phyloP scores from a whole-genome alignment of 331 rosid species.

The Quercus tomentella region DNA sequence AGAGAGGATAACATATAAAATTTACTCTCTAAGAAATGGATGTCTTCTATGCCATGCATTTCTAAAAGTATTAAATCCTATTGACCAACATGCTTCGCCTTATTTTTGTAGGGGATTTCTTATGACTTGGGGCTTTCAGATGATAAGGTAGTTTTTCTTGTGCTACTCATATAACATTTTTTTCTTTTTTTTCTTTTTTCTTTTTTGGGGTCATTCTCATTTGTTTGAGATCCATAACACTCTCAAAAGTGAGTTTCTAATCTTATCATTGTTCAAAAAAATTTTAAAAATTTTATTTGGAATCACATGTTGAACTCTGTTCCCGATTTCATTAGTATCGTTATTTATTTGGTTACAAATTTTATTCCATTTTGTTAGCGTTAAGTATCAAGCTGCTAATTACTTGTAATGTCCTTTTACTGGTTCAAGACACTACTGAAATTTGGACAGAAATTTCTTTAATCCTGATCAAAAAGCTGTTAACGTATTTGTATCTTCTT shows the following conservation, averaged over 20 bases:
- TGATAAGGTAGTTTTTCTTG: constrained; percentile 31
- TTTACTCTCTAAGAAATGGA: background rate
- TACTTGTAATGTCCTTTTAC: background rate
- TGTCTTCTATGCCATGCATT: background rate
- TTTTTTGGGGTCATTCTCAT: background rate
- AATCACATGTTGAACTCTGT: too few relatives aligned
- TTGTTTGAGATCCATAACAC: background rate
- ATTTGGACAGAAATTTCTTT: background rate
- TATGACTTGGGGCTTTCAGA: constrained; percentile 32
- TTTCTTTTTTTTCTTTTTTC: too few relatives aligned
- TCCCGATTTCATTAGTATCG: too few relatives aligned
- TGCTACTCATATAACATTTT: background rate
- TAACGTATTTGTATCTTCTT: background rate
- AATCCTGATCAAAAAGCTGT: background rate
- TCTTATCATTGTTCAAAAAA: background rate
- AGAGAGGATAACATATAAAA: background rate
- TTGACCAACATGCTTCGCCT: background rate
- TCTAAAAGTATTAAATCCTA: background rate
- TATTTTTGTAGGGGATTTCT: constrained; percentile 47
- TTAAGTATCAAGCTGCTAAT: background rate
- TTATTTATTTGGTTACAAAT: background rate
- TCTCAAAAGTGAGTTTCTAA: background rate
- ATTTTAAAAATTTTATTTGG: background rate
- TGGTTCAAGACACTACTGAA: background rate
- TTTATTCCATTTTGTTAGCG: background rate